Conservation (phyloP, 108 stramenopile species). For the Mediolabrus comicus region DNA sequence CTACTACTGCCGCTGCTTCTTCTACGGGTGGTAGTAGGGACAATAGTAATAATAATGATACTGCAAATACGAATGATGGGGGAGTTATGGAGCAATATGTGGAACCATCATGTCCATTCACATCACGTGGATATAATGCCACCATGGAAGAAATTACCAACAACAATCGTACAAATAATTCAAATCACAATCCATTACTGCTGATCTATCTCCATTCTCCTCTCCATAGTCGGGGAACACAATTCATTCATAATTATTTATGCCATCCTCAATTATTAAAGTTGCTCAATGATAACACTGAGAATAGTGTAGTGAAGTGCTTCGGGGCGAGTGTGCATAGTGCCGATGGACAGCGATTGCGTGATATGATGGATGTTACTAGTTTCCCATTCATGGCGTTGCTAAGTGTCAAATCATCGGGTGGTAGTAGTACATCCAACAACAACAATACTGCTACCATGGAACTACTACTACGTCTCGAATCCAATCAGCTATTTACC, state of each 20-base stretch:
- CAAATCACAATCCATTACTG: slow-evolving; percentile 48
- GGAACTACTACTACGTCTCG: slow-evolving; percentile 62
- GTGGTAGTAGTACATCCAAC: background rate
- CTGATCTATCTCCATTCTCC: slow-evolving; percentile 77
- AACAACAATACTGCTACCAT: slow-evolving; percentile 18
- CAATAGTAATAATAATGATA: background rate
- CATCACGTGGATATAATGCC: slow-evolving; percentile 37
- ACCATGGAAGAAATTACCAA: slow-evolving; percentile 14
- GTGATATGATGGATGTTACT: slow-evolving; percentile 58
- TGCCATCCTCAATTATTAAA: slow-evolving; percentile 48
- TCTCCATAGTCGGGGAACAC: slow-evolving; percentile 48
- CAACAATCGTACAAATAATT: background rate
- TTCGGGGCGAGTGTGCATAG: slow-evolving; percentile 69
- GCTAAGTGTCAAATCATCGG: slow-evolving; percentile 53
- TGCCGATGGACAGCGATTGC: slow-evolving; percentile 67
- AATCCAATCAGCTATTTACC: slow-evolving; percentile 53
- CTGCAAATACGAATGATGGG: slow-evolving; percentile 6
- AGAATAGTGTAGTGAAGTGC: slow-evolving; percentile 20
- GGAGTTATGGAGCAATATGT: slow-evolving; percentile 37
- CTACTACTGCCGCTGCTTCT: background rate
- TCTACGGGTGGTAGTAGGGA: background rate
- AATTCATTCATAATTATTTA: slow-evolving; percentile 51
- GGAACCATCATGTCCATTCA: slow-evolving; percentile 51
- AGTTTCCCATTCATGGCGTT: slow-evolving; percentile 69
- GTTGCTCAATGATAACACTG: slow-evolving; percentile 32